Base-by-base conservation (phyloP, 768 basidiomycete species). In the Hirschioporus abietinus region DNA sequence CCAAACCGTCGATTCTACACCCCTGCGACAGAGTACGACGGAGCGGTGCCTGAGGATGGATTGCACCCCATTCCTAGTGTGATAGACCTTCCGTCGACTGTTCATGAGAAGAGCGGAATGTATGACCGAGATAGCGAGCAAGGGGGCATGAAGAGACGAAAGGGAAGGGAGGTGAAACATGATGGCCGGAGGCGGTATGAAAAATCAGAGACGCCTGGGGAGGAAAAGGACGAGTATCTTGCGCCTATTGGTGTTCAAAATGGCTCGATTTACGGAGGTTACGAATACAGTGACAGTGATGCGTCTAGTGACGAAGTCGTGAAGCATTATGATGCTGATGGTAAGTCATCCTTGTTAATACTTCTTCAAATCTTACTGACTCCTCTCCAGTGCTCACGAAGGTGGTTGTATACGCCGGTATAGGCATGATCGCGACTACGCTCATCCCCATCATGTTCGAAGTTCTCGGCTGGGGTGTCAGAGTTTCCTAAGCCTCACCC, bases 1-100 rank as follows among this genome's bases (percentile, higher is more conserved):
- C 96, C 96, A 0, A 86, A 88, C 68, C 84, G 96, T 10, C 83
- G 93, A 18, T 94, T 93, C 78, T 97, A 99, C 75, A 91, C 89
- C 6, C 90, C 94, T 30, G 93, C 95, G 34, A 95, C 94, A 71
- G 95, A 95, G 71, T 97, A 97, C 76, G 83, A 82, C 34, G 82
- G 76, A 27, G 69, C 73, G 9, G 86, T 92, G 0, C 90, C 90
- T 0, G 78, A 84, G 35, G 86, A 88, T 68, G 83, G 81, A 1
- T 76, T 95, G 60, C 86, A 85, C 65, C 83, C 93, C 0, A 88
- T 96, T 70, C 95, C 95, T 9, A 90, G 88, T 75, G 87, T 96
- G 64, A 90, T 97, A 68, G 92, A 96, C 72, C 81, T 97, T 15
- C 85, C 91, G 0, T 69, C 74, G 23, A 70, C 75, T 71, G 60